Percentiles rank a stretch among this genome's conserved stretches.
Conservation (phyloP, 2,329 filamentous ascomycete genomes). For the Colletotrichum sp. region DNA sequence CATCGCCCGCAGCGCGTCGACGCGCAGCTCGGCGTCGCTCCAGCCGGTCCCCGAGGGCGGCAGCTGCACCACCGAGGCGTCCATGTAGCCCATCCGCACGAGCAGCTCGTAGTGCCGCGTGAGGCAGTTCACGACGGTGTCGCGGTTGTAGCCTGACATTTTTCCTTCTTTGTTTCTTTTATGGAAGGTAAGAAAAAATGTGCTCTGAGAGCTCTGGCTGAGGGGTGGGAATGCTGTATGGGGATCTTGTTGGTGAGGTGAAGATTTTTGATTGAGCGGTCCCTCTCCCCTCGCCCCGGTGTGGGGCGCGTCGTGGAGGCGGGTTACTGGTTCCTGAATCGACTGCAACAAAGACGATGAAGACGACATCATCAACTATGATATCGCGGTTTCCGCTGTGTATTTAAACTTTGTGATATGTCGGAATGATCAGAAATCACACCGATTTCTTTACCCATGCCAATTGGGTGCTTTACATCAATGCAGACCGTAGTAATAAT, state of each 20-base stretch:
- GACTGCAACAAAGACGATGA: neutral
- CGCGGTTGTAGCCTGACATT: slow-evolving; percentile 4
- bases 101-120: slow-evolving; percentile 17
- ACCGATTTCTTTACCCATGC: neutral
- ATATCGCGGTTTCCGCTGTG: neutral
- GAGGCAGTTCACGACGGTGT: slow-evolving; percentile 12
- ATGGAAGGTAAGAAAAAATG: no score
- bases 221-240: neutral
- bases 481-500: neutral
- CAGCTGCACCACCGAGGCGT: neutral
- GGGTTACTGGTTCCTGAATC: neutral
- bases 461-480: neutral
- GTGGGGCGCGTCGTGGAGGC: slow-evolving; percentile 12
- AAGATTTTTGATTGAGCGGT: slow-evolving; percentile 13
- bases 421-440: neutral
- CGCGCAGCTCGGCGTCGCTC: slow-evolving; percentile 16
- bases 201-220: no score
- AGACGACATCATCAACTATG: neutral
- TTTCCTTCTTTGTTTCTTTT: no score
- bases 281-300: neutral
- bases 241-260: neutral
- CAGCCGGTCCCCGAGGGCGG: slow-evolving; percentile 4
- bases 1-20: slow-evolving; percentile 21
- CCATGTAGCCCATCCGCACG: slow-evolving; percentile 18
- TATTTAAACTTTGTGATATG: neutral